Evolutionary conservation across 495 filamentous ascomycete genomes (phyloP), one percentile per base, ranked within the genome.

Genomic region (Hyaloscypha variabilis): DNA sequence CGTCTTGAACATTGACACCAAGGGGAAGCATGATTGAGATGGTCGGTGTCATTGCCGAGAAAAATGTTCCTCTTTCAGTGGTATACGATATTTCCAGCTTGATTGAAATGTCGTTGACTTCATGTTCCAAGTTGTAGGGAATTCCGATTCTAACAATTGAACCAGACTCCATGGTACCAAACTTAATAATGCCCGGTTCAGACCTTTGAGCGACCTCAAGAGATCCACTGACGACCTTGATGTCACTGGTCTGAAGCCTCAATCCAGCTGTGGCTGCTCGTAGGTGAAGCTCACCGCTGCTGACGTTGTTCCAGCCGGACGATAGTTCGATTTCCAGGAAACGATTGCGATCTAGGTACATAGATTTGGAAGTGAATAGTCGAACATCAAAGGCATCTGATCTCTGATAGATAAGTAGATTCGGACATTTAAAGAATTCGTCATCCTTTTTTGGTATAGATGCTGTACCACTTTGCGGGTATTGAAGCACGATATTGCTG

Each of bases 1-100:
- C 86, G 69, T 99, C 96, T 70, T 97, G 93, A 46, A 99, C 94
- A 67, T 98, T 97, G 65, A 99, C 94, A 21, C 93, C 93, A 46
- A 99, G 84, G 0, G 92, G 91, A 13, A 98, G 79, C 21, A 85
- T 78, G 8, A 91, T 88, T 1, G 87, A 84, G 26, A 92, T 78
- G n/a, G 83, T 82, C 13, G 81, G 82, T 25, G 84, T 87, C 55
- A 83, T 82, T 2, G 86, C 83, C 71, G 90, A 97, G 59, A 82
- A 78, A 68, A 95, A 97, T 31, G 75, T 78, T 1, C 92, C 93
- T 17, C 84, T 77, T 6, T 87, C 81, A 0, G 94, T 97, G 21
- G 85, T 80, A 71, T 97, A 99, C 2, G 77, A 79, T 24, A 95
- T 80, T 65, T 98, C 94, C 34, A 92, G 75, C 55, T 88, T 89